Evolutionary conservation across 805 yeast genomes (phyloP).

Genomic region (Yarrowia bubula): DNA sequence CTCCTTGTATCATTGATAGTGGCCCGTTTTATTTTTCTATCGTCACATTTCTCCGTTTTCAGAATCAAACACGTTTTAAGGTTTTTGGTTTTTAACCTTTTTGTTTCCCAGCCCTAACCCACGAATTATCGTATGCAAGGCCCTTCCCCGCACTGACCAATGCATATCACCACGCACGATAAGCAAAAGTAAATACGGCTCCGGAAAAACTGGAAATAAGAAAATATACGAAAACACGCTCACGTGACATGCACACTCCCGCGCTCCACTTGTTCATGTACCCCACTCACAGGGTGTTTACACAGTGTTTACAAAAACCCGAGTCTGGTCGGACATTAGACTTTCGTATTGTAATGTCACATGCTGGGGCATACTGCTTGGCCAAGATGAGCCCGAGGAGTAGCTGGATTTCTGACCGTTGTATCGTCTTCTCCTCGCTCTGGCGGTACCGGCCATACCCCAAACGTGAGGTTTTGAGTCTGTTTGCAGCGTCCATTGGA

Average conservation of each 20-base stretch:
- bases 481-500: too few species aligned
- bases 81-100: background rate
- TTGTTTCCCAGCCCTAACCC: background rate
- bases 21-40: too few species aligned
- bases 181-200: background rate
- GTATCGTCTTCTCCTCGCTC: too few species aligned
- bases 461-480: too few species aligned
- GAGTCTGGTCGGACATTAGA: slow-evolving; percentile 1
- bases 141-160: background rate
- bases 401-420: too few species aligned
- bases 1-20: too few species aligned
- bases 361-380: background rate
- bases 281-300: too few species aligned
- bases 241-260: background rate
- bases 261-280: too few species aligned
- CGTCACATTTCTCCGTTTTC: background rate
- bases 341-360: slow-evolving; percentile 1
- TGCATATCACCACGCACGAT: slow-evolving; percentile 1
- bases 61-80: background rate
- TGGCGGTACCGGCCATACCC: too few species aligned
- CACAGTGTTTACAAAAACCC: background rate
- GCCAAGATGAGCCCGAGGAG: too few species aligned
- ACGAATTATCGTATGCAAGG: background rate
- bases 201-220: too few species aligned
- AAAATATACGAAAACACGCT: background rate